Evolutionary conservation across 2,329 filamentous ascomycete genomes (phyloP), one percentile per base, ranked within the genome.

Genomic region (Cryphonectria naterciae): DNA sequence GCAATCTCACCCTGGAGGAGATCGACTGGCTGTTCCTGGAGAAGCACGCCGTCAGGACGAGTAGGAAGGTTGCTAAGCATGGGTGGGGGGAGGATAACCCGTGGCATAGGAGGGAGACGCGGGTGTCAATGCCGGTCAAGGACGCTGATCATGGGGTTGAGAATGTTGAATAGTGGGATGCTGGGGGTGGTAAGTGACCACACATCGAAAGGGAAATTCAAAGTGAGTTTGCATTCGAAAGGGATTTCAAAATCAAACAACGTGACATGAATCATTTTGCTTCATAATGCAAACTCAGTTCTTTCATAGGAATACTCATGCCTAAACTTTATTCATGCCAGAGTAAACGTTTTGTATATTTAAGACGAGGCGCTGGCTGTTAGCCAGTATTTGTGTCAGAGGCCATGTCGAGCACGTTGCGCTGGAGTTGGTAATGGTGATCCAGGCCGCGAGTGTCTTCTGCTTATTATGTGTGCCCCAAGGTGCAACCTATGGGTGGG

Each of bases 1-100:
- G 79, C 35, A 83, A 84, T 56, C 77, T 86, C 11, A 80, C 78
- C 1, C 79, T 88, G 0, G 86, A 88, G 73, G 84, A 88, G 71
- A 85, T 88, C 46, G 85, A 87, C 74, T 78, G 81, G 35, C 79
- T 86, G 74, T 86, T 87, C 69, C 41, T 71, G 49, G 74, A 77
- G 61, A 75, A 49, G 58, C 63, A 11, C 17, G 71, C 68, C 0
- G 68, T 72, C 11, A 70, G 65, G 56, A 72, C 61, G 5, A 72
- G 70, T n/a, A 61, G 49, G 46, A 68, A 11, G 46, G 71, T 72
- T 13, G 60, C 70, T 35, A 72, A 70, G 39, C 65, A 72, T 5
- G 71, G 71, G 11, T 72, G 71, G 71, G 71, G 68, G 7, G 43
- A 64, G 35, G 71, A 72, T 10, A 70, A 22, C 7, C 71, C 71